A percentile compares a stretch with the other conserved stretches of the same genome.
Evolutionary conservation across 2,329 filamentous ascomycete species (phyloP).

Genomic region (Elsinoe australis): DNA sequence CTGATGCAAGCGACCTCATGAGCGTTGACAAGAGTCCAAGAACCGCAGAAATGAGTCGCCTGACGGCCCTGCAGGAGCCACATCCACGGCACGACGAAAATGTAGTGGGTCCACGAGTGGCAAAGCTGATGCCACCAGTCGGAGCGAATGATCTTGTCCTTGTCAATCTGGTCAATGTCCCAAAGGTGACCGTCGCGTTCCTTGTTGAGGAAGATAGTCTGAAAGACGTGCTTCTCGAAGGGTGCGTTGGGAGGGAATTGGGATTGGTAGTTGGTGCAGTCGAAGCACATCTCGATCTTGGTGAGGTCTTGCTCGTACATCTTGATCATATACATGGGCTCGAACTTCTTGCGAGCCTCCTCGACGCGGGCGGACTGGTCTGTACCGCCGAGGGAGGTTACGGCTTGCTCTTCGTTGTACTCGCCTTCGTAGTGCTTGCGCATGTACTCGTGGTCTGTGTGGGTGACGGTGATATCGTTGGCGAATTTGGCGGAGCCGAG

Average conservation of each 20-base stretch:
- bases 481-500: slow-evolving; percentile 63
- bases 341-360: slow-evolving; percentile 46
- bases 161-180: slow-evolving; percentile 53
- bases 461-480: slow-evolving; percentile 64
- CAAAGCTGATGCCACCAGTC: slow-evolving; percentile 64
- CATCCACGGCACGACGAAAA: slow-evolving; percentile 61
- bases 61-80: slow-evolving; percentile 63
- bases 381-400: slow-evolving; percentile 34
- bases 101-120: slow-evolving; percentile 56
- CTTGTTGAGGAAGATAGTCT: slow-evolving; percentile 60
- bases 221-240: slow-evolving; percentile 58
- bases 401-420: slow-evolving; percentile 45
- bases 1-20: slow-evolving; percentile 64
- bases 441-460: slow-evolving; percentile 59
- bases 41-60: slow-evolving; percentile 55
- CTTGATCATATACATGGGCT: slow-evolving; percentile 60
- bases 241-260: slow-evolving; percentile 54
- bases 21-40: slow-evolving; percentile 63
- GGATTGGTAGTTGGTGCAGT: slow-evolving; percentile 67
- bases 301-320: slow-evolving; percentile 49
- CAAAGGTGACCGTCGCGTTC: slow-evolving; percentile 48
- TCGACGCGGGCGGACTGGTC: slow-evolving; percentile 39
- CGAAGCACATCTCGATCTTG: slow-evolving; percentile 58
- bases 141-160: slow-evolving; percentile 52
- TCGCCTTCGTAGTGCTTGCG: slow-evolving; percentile 59